phyloP scores from a whole-genome alignment of 306 rosid species.

The Oemleria cerasiformis region DNA sequence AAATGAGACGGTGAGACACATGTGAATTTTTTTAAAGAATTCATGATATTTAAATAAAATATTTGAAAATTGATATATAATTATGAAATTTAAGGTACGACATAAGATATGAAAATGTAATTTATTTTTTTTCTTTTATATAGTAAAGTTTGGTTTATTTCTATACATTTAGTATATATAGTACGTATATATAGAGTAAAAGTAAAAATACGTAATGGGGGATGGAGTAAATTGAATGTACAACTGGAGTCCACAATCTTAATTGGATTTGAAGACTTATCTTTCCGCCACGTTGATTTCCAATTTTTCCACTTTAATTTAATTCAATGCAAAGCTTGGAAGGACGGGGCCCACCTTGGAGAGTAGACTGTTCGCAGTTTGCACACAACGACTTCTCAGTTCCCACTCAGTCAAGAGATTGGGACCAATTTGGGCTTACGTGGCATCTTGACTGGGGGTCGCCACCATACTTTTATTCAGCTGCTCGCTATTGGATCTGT shows the following conservation, averaged over 20 bases:
- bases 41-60: no score
- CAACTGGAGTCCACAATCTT: constrained; percentile 48
- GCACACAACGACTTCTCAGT: background rate
- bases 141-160: no score
- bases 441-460: background rate
- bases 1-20: no score
- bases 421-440: constrained; percentile 17
- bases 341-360: constrained; percentile 2
- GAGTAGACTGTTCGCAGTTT: background rate
- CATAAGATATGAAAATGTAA: no score
- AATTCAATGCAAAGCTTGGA: background rate
- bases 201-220: background rate
- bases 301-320: background rate
- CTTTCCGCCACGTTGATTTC: constrained; percentile 22
- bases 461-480: no score
- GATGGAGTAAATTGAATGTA: background rate
- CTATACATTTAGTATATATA: no score
- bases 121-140: no score
- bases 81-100: no score
- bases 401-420: background rate
- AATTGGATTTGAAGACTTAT: background rate
- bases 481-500: no score
- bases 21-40: no score
- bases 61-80: no score
- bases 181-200: no score